Conservation (phyloP, 768 basidiomycete genomes). For the Leucogyrophana mollusca region DNA sequence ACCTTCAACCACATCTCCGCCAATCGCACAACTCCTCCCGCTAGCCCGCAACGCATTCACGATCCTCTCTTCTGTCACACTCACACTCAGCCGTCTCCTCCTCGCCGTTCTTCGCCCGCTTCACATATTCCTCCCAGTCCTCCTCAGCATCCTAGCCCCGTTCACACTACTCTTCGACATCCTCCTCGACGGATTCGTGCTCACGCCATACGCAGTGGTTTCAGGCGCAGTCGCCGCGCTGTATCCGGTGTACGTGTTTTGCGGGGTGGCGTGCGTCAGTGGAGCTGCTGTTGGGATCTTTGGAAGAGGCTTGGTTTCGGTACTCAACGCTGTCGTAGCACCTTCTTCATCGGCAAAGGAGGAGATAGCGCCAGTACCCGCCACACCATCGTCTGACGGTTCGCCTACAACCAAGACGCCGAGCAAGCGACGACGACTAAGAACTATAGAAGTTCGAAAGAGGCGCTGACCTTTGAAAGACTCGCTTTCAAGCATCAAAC, state of each 20-base stretch:
- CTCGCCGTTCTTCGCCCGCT: conserved; percentile 14
- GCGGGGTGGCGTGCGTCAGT: conserved; percentile 53
- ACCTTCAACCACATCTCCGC: conserved; percentile 11
- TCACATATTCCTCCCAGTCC: conserved; percentile 20
- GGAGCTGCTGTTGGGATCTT: conserved; percentile 45
- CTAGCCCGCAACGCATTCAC: conserved; percentile 6
- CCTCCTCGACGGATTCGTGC: conserved; percentile 39
- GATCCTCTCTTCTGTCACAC: conserved; percentile 5
- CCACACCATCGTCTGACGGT: no score
- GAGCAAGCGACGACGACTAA: no score
- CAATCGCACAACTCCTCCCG: conserved; percentile 23
- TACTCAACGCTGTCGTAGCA: neutral
- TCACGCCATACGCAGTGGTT: conserved; percentile 42
- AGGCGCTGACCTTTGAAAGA: no score
- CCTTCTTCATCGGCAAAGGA: no score
- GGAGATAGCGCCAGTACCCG: no score
- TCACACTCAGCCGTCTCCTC: conserved; percentile 14
- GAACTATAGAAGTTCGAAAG: no score
- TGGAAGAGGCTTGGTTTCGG: conserved; percentile 21
- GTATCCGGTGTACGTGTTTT: conserved; percentile 57
- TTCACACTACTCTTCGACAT: conserved; percentile 41
- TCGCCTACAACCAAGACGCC: no score
- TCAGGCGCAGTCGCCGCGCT: conserved; percentile 40
- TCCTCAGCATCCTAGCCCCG: conserved; percentile 48
- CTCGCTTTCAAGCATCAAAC: no score